Evolutionary conservation across 768 basidiomycete genomes (phyloP), one percentile per base, ranked within the genome.

Genomic region (Artomyces pyxidatus): DNA sequence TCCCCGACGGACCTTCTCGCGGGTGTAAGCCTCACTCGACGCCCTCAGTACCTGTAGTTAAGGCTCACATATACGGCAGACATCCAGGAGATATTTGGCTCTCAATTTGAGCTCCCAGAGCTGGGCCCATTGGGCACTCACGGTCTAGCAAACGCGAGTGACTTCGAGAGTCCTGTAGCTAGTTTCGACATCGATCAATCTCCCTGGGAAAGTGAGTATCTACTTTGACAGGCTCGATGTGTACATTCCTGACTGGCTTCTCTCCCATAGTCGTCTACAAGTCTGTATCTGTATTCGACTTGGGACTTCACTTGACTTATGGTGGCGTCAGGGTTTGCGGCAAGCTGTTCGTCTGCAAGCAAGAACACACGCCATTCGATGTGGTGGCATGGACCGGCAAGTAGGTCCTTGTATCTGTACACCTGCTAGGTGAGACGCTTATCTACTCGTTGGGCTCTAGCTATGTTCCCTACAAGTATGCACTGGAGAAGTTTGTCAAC

Each of bases 301-400:
- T n/a, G n/a, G n/a, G n/a, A n/a, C n/a, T n/a, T n/a, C n/a, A 47
- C 9, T 5, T 9, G 21, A 11, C 40, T 37, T 2, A 50, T 47
- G 28, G 41, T 14, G 21, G 37, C 6, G 39, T 45, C 51, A 81
- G 77, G 64, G 70, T 83, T 25, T 67, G 71, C 46, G 80, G 81
- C 14, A 66, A 77, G 61, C 61, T 79, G 9, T 77, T 77, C 58
- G 61, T 64, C 21, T 79, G 78, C 54, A 63, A 66, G 35, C 80
- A 83, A 53, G 72, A 78, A 38, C 78, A 82, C 61, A 81, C 82
- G 1, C 82, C 82, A 0, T 85, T 84, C 61, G 83, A 85, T 58
- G 81, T 84, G 35, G 82, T 84, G 23, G 81, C 81, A 1, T 83
- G 80, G 81, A 75, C 78, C 43, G 80, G 80, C 63, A 83, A 80